Evolutionary conservation across 2,329 filamentous ascomycete genomes (phyloP), one percentile per base, ranked within the genome.

Genomic region (Ceratocystis cubensis): DNA sequence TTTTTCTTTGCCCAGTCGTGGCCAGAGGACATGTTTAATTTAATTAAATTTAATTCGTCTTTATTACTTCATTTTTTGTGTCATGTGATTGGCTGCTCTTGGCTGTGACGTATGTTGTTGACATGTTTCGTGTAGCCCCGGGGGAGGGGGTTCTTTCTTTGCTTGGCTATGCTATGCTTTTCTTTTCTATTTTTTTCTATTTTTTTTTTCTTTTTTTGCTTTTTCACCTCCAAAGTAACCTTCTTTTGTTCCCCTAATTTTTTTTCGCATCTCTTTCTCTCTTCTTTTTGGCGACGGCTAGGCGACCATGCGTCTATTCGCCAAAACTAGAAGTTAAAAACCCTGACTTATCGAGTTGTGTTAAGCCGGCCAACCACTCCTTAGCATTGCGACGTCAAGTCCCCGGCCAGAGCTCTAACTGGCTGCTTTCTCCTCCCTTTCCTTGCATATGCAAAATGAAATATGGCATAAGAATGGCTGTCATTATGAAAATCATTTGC

Each of bases 381-480:
- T 28, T 28, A 15, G 8, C 13, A 15, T 56, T 56, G 6, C 25
- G 8, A 6, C 50, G 13, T 15, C 20, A 10, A 15, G 7, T 56
- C 25, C 15, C 50, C 20, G 10, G 20, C 50, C 2, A 25, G 8
- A 15, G 5, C 22, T 25, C 22, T 56, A 41, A 41, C 37, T 41
- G 37, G 37, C 28, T 33, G 8, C 13, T n/a, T 5, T 17, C 20
- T 17, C 25, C 30, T 28, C 53, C 53, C 30, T 57, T 57, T 28
- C 53, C 53, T 57, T 57, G 53, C 53, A 57, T 57, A n/a, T 6
- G 53, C 53, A 30, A 57, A 33, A 57, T 57, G 28, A 57, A 17
- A 30, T 25, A 7, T 30, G 25, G 13, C 22, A 30, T 30, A 33
- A n/a, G n/a, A 20, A 57, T 57, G 53, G 28, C 4, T 57, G 53